Evolutionary conservation across 768 basidiomycete species (phyloP).

Genomic region (Phylloporus scabripes): DNA sequence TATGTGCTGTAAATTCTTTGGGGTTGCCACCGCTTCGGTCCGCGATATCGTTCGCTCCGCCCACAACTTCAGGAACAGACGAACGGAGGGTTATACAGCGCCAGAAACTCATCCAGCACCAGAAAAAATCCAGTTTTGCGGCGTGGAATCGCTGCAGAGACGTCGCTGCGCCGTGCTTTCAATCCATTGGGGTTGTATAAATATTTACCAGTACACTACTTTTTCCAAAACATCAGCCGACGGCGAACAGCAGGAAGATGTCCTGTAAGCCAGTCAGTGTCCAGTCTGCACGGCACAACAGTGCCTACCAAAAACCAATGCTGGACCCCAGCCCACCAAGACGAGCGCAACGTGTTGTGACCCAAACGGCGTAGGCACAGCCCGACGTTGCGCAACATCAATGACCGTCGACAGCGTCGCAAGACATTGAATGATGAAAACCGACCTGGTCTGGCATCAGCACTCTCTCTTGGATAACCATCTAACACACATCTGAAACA

Average conservation of each 20-base stretch:
- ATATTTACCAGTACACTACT: not conserved
- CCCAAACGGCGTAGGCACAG: constrained; percentile 49
- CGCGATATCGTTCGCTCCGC: not conserved
- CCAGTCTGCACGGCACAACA: not conserved
- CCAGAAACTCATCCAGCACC: not conserved
- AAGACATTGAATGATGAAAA: constrained; percentile 44
- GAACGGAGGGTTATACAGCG: not conserved
- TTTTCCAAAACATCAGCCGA: constrained; percentile 35
- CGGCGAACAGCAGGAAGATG: constrained; percentile 35
- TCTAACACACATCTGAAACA: constrained; percentile 46
- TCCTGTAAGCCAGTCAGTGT: constrained; percentile 22
- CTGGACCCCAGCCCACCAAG: constrained; percentile 55
- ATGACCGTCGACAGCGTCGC: constrained; percentile 47
- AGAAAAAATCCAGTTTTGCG: not conserved
- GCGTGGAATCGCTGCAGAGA: not conserved
- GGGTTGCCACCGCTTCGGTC: constrained; percentile 25
- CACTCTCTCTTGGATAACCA: not conserved
- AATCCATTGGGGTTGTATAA: constrained; percentile 18
- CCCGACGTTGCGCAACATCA: constrained; percentile 38
- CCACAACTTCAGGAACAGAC: not conserved
- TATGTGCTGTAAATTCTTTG: constrained; percentile 32
- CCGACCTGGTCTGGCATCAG: constrained; percentile 29
- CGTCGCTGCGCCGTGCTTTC: not conserved
- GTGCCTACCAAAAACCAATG: constrained; percentile 42
- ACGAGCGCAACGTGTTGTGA: constrained; percentile 61